A percentile compares a stretch with the other conserved stretches of the same genome.
phyloP scores from a whole-genome alignment of 768 basidiomycete genomes.

The Hebeloma cylindrosporum region DNA sequence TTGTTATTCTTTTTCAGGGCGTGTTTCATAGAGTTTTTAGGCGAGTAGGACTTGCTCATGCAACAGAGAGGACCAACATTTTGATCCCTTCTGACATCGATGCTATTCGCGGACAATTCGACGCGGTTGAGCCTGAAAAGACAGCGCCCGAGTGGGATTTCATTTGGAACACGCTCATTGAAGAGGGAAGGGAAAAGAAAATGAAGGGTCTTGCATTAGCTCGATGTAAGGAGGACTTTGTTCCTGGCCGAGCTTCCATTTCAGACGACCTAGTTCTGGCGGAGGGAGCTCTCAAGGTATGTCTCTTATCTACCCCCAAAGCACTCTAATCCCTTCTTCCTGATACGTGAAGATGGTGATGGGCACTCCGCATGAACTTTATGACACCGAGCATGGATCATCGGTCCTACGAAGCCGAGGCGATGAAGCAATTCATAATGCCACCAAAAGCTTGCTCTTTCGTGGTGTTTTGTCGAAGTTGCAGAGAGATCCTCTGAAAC shows the following conservation, averaged over 20 bases:
- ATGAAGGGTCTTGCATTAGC: slow-evolving; percentile 59
- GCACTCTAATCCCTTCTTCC: not conserved
- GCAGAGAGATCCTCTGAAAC: slow-evolving; percentile 59
- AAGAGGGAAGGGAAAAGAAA: slow-evolving; percentile 75
- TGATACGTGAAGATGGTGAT: slow-evolving; percentile 58
- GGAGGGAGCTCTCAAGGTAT: slow-evolving; percentile 72
- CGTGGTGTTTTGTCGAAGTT: slow-evolving; percentile 68
- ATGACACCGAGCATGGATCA: slow-evolving; percentile 60
- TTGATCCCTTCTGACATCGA: slow-evolving; percentile 44
- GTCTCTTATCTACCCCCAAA: not conserved
- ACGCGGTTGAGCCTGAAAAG: slow-evolving; percentile 47
- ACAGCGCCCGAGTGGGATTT: slow-evolving; percentile 63
- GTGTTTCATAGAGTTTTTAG: slow-evolving; percentile 34
- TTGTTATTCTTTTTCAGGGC: slow-evolving; percentile 5
- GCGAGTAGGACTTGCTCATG: slow-evolving; percentile 61
- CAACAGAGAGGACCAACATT: slow-evolving; percentile 31
- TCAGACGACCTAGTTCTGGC: slow-evolving; percentile 51
- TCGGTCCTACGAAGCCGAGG: slow-evolving; percentile 56
- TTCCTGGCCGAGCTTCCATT: slow-evolving; percentile 25
- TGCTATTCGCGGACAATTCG: slow-evolving; percentile 45
- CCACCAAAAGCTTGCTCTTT: slow-evolving; percentile 58
- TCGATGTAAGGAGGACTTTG: slow-evolving; percentile 40
- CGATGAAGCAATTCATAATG: slow-evolving; percentile 52
- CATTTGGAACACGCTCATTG: slow-evolving; percentile 69
- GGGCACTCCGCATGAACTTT: slow-evolving; percentile 68